Conservation (phyloP, 208 protist genomes). For the Leishmania guyanensis region DNA sequence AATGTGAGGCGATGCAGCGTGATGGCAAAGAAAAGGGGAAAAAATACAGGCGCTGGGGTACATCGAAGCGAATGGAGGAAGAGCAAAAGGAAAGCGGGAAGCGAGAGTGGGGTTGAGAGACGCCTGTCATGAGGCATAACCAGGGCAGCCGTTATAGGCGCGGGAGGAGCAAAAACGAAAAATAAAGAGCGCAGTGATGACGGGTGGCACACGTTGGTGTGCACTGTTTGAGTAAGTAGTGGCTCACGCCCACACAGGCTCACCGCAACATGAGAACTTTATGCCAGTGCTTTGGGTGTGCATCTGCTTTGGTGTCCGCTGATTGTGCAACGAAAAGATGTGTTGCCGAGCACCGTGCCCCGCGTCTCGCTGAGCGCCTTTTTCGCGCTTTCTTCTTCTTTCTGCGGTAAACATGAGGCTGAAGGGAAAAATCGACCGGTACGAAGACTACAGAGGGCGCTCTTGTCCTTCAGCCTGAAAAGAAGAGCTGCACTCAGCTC, state of each 20-base stretch:
- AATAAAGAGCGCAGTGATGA: not conserved
- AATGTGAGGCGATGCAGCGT: not conserved
- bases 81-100: no score
- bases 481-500: not conserved
- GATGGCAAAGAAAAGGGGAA: not conserved
- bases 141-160: no score
- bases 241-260: not conserved
- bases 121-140: no score
- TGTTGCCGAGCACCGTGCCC: not conserved
- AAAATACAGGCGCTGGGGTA: not conserved
- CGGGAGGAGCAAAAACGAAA: not conserved
- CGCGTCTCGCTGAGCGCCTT: not conserved
- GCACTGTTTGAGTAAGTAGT: not conserved
- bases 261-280: not conserved
- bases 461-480: not conserved
- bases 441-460: not conserved
- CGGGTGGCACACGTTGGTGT: not conserved
- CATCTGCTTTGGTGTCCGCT: not conserved
- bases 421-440: not conserved
- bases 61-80: not conserved
- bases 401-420: not conserved
- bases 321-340: not conserved
- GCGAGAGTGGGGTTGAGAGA: no score
- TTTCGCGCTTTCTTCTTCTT: not conserved
- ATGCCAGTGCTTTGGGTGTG: not conserved